A percentile compares a stretch with the other conserved stretches of the same genome.
Evolutionary conservation across 1,139 yeast species (phyloP).

Genomic region (Candida neerlandica): DNA sequence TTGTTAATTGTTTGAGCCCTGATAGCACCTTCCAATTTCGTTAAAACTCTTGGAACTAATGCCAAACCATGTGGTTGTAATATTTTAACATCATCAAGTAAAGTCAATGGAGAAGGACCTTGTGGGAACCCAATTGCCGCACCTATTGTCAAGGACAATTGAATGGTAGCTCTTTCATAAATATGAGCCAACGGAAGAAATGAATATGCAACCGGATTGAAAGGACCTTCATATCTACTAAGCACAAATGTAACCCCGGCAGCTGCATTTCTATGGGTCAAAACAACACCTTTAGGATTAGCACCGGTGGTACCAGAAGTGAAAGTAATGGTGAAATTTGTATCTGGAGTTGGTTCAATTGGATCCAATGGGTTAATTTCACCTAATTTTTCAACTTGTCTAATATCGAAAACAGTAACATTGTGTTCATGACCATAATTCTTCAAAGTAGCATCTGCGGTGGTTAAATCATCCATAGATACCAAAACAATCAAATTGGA

Average conservation of each 20-base stretch:
- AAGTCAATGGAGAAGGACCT: conserved; percentile 37
- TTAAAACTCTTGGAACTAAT: conserved; percentile 43
- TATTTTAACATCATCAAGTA: conserved; percentile 39
- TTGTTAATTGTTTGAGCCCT: conserved; percentile 47
- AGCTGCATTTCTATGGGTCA: conserved; percentile 56
- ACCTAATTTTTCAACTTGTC: conserved; percentile 60
- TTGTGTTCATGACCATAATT: conserved; percentile 25
- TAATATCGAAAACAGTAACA: conserved; percentile 33
- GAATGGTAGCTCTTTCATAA: conserved; percentile 48
- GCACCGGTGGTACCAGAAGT: conserved; percentile 79
- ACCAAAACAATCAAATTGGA: conserved; percentile 35
- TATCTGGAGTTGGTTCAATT: conserved; percentile 54
- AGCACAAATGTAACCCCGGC: conserved; percentile 45
- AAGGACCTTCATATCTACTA: conserved; percentile 17
- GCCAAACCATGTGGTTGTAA: conserved; percentile 39
- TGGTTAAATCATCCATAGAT: conserved; percentile 44
- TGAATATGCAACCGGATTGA: conserved; percentile 18
- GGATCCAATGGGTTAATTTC: conserved; percentile 45
- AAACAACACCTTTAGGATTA: conserved; percentile 71
- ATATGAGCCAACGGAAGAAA: conserved; percentile 58
- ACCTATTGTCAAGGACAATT: conserved; percentile 27
- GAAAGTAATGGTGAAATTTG: conserved; percentile 67
- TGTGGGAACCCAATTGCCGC: conserved; percentile 46
- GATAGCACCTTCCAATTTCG: conserved; percentile 47
- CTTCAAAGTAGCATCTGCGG: conserved; percentile 20